A percentile compares a stretch with the other conserved stretches of the same genome.
Evolutionary conservation across 768 basidiomycete genomes (phyloP).

Genomic region (Leccinum disarticulatum): DNA sequence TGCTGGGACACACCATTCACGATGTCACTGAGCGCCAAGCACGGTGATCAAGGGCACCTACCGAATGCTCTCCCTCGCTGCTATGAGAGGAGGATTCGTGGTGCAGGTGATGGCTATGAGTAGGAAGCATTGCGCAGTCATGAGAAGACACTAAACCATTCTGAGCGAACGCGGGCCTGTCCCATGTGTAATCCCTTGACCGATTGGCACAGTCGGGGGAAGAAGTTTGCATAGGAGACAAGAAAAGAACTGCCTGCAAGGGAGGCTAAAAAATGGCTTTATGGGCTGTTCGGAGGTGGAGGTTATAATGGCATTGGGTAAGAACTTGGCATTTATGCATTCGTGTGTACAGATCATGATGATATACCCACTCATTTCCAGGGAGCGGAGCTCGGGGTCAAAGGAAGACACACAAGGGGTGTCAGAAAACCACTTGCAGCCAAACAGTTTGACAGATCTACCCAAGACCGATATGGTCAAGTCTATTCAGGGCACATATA

Average conservation of each 20-base stretch:
- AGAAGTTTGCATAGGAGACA: constrained; percentile 32
- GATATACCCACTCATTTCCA: constrained; percentile 40
- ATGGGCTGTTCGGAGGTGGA: constrained; percentile 25
- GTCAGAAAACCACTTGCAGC: constrained; percentile 33
- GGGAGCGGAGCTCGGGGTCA: constrained; percentile 41
- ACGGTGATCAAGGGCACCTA: constrained; percentile 17
- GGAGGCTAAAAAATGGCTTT: constrained; percentile 23
- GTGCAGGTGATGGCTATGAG: constrained; percentile 31
- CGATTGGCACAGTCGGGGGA: constrained; percentile 25
- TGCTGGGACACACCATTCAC: constrained; percentile 18
- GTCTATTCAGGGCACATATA: constrained; percentile 31
- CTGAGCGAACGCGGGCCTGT: constrained; percentile 32
- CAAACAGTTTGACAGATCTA: constrained; percentile 37
- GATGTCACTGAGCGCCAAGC: constrained; percentile 15
- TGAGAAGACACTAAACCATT: constrained; percentile 39
- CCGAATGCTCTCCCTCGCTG: constrained; percentile 30
- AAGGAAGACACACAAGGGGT: constrained; percentile 38
- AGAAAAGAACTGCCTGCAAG: constrained; percentile 20
- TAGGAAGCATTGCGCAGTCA: constrained; percentile 33
- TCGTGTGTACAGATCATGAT: constrained; percentile 36
- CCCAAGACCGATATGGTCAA: constrained; percentile 34
- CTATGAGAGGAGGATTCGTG: constrained; percentile 23
- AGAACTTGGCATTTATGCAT: constrained; percentile 39
- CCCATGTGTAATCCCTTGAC: constrained; percentile 38
- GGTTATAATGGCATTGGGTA: constrained; percentile 33